A percentile compares a stretch with the other conserved stretches of the same genome.
phyloP scores from a whole-genome alignment of 129 eudicot genomes.

The Logfia minima region DNA sequence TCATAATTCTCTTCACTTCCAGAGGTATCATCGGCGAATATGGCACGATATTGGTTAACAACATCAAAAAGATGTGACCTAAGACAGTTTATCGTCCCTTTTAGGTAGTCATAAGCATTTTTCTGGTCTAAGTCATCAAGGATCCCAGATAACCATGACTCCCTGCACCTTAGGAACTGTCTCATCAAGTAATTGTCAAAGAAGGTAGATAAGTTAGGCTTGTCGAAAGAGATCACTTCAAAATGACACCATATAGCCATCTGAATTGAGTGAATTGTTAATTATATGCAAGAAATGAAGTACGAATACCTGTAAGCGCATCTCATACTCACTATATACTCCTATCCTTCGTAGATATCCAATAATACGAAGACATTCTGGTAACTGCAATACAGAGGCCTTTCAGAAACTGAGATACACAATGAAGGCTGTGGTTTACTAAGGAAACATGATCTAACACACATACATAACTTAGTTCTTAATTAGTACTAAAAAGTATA shows the following conservation, averaged over 20 bases:
- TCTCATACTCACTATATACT: conserved; percentile 82
- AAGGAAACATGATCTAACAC: conserved; percentile 16
- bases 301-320: conserved; percentile 83
- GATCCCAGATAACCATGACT: conserved; percentile 92
- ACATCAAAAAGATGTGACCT: conserved; percentile 97
- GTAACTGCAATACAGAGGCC: conserved; percentile 60
- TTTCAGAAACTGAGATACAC: conserved; percentile 21
- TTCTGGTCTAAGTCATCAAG: conserved; percentile 98
- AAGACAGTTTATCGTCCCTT: conserved; percentile 81
- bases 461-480: not conserved
- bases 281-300: not conserved
- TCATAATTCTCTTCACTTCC: conserved; percentile 97
- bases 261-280: not conserved
- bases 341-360: conserved; percentile 97
- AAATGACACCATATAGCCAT: not conserved
- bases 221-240: not conserved
- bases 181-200: conserved; percentile 20
- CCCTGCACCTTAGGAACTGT: conserved; percentile 96
- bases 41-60: conserved; percentile 97
- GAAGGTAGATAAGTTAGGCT: conserved; percentile 12
- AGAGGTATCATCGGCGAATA: conserved; percentile 95
- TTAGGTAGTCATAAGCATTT: conserved; percentile 93
- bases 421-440: conserved; percentile 10
- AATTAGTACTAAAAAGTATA: not conserved
- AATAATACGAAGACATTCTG: conserved; percentile 97